Evolutionary conservation across 106 monocot genomes (phyloP), one percentile per base, ranked within the genome.

Genomic region (Acorus gramineus): DNA sequence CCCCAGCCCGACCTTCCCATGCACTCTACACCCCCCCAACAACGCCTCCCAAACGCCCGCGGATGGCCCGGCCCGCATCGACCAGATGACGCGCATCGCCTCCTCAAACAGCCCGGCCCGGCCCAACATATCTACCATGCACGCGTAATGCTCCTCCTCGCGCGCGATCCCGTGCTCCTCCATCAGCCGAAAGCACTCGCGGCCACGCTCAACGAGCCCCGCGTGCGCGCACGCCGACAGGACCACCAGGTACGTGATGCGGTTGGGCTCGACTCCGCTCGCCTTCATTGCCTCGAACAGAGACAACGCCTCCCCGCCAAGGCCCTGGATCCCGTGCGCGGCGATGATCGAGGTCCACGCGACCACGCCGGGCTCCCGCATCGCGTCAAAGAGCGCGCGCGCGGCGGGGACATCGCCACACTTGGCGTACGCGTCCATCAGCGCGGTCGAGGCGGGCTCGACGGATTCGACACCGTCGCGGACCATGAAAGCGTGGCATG

Each of bases 121-220:
- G 8, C 81, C 78, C 3, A 81, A 59, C 43, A 81, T 55, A 14
- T 81, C 81, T 9, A 85, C 73, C 63, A 81, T 55, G 42, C 85
- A 85, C 4, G 75, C 78, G 44, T 76, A 85, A 43, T 86, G 86
- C 68, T 79, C 73, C 0, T 62, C 14, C 58, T 60, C 71, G 0
- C 74, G 81, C 6, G 5, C 47, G 4, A 79, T 76, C 8, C 73
- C 73, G 6, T 61, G 59, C 8, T 2, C 14, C 9, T 7, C 28
- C 70, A 82, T 82, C 3, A 28, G 44, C 5, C 58, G 42, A 44
- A 86, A 86, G 28, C 10, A 67, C 3, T 45, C 42, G n/a, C 58
- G 66, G 11, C 81, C 86, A 5, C 76, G 76, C 3, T 71, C 67
- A 1, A 86, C 79, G 47, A 81, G 48, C 5, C 81, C 81, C 1